Base-by-base conservation (phyloP, 805 yeast species). In the Metschnikowia dekortorum region DNA sequence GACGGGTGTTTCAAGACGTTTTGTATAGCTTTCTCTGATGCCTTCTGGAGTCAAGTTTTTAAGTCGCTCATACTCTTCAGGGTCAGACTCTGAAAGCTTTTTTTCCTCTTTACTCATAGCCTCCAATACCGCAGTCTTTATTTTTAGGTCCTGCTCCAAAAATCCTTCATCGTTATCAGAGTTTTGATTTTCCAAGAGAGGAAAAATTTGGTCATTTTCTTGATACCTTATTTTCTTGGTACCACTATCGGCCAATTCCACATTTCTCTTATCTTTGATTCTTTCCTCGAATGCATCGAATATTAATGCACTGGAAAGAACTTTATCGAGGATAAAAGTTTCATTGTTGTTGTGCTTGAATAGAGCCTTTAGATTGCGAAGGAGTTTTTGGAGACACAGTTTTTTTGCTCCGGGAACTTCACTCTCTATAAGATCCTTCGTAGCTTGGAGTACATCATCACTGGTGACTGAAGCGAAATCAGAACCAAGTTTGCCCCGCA, bases 281-380 rank as follows among this genome's bases (percentile, higher is more conserved):
- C 43, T 44, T 9, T 44, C 30, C 41, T 67, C 73, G 46, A 64
- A 54, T 18, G 53, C 47, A 9, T 41, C 47, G 50, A 71, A 72
- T 1, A 53, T 65, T 37, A 64, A 62, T 8, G 58, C 51, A 56
- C 59, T 70, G 8, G 63, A 44, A 18, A 72, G 50, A 1, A 71
- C 62, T 46, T 64, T 66, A 49, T 73, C 78, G 50, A 73, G 65
- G 2, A 69, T 60, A 41, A 64, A 69, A 0, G 76, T 59, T 31
- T 61, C 53, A 28, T 59, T 55, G 39, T 66, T 60, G 54, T 73
- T 73, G 48, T 65, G 58, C 29, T 64, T 65, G 58, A 73, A 73
- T 39, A 73, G 60, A 10, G 54, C 47, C 7, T 51, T 46, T 37
- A 73, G 64, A 44, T 71, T 72, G 16, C 65, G 59, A 47, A 54